A percentile compares a stretch with the other conserved stretches of the same genome.
phyloP scores from a whole-genome alignment of 148 eudicot genomes.

The Camellia granthamiana region DNA sequence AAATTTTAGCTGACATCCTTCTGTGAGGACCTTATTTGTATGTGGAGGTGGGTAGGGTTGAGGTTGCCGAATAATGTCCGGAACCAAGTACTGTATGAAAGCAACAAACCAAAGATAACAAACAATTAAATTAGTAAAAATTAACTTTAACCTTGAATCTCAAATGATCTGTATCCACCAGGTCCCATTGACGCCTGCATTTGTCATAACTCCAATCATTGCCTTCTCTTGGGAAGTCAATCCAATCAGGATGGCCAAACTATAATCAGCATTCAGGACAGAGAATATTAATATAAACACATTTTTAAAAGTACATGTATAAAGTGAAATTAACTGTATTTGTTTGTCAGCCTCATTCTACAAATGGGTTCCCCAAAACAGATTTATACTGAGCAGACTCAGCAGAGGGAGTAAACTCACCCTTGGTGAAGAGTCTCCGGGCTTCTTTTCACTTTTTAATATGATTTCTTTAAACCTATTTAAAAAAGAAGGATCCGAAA shows the following conservation, averaged over 20 bases:
- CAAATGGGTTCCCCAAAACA: conserved; percentile 12
- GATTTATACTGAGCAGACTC: not conserved
- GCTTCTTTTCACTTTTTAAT: not conserved
- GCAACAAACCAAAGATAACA: conserved; percentile 6
- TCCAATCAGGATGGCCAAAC: conserved; percentile 99
- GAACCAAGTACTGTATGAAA: not conserved
- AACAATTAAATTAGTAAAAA: not conserved
- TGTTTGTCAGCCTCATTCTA: not conserved
- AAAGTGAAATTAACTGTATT: not conserved
- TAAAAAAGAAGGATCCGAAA: not conserved
- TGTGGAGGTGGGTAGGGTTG: not conserved
- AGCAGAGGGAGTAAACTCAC: not conserved
- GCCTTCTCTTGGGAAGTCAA: conserved; percentile 97
- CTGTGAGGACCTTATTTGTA: not conserved
- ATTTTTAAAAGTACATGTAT: not conserved
- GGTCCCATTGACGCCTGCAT: conserved; percentile 98
- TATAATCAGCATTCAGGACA: conserved; percentile 31
- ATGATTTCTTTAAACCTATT: not conserved
- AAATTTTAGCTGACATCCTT: not conserved
- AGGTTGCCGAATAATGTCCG: not conserved
- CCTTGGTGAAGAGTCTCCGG: not conserved
- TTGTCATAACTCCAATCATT: conserved; percentile 88
- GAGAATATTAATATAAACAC: conserved; percentile 10
- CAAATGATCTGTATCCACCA: conserved; percentile 83
- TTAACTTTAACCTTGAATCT: conserved; percentile 72